phyloP scores from a whole-genome alignment of 108 stramenopile species.

The Cyclotella distinguenda region DNA sequence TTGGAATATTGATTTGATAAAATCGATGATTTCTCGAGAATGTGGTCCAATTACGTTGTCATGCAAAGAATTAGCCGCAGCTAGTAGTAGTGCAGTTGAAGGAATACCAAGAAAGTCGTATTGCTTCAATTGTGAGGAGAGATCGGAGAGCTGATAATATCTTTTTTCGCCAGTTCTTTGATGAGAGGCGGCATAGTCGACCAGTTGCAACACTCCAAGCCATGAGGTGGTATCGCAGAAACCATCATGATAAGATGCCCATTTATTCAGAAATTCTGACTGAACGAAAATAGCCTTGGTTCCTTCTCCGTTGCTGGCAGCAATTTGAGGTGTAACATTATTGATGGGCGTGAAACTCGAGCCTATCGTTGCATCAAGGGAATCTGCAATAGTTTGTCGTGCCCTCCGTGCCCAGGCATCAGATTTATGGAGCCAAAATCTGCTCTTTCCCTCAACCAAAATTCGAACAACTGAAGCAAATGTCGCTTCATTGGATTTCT shows the following conservation, averaged over 20 bases:
- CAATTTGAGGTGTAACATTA: neutral
- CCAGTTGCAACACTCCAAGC: slow-evolving; percentile 27
- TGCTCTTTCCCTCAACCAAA: slow-evolving; percentile 30
- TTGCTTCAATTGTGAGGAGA: slow-evolving; percentile 27
- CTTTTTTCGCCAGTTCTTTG: slow-evolving; percentile 37
- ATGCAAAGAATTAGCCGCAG: slow-evolving; percentile 52
- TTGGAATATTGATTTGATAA: slow-evolving; percentile 25
- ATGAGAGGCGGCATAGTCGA: slow-evolving; percentile 38
- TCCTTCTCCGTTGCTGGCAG: neutral
- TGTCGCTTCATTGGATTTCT: slow-evolving; percentile 9
- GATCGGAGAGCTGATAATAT: slow-evolving; percentile 28
- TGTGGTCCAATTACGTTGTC: slow-evolving; percentile 50
- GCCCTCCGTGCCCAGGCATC: slow-evolving; percentile 29
- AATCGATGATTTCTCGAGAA: slow-evolving; percentile 52
- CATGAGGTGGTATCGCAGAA: slow-evolving; percentile 30
- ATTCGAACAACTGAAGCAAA: slow-evolving; percentile 13
- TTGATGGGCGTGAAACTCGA: slow-evolving; percentile 31
- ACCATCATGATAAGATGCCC: slow-evolving; percentile 38
- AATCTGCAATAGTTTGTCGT: slow-evolving; percentile 21
- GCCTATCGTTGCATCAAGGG: slow-evolving; percentile 24
- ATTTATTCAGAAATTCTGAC: slow-evolving; percentile 28
- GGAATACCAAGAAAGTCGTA: slow-evolving; percentile 73
- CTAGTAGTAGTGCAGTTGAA: slow-evolving; percentile 53
- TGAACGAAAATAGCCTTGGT: slow-evolving; percentile 11
- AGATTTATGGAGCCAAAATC: slow-evolving; percentile 29